phyloP scores from a whole-genome alignment of 805 yeast genomes.

The Martiniozyma abietophila region DNA sequence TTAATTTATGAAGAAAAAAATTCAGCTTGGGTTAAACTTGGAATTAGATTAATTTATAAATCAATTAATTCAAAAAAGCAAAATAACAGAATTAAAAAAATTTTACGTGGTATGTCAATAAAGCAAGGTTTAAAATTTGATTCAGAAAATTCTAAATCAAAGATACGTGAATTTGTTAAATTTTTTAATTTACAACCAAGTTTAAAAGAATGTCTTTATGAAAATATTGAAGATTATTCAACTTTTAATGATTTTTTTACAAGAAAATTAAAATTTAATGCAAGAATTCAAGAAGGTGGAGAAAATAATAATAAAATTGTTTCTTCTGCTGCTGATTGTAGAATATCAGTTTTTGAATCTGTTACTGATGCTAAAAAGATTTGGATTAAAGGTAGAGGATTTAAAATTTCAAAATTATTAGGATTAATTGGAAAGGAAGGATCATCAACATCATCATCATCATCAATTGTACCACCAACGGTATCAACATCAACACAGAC shows the following conservation, averaged over 20 bases:
- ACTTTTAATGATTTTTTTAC: slow-evolving; percentile 89
- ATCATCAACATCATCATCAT: too few species aligned
- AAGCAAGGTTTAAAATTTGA: slow-evolving; percentile 86
- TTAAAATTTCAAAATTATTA: slow-evolving; percentile 51
- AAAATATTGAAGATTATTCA: slow-evolving; percentile 39
- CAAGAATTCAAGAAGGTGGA: slow-evolving; percentile 60
- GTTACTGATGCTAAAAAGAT: slow-evolving; percentile 55
- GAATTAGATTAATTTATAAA: slow-evolving; percentile 74
- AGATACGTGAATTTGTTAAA: slow-evolving; percentile 67
- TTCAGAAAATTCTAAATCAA: slow-evolving; percentile 49
- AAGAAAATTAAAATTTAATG: slow-evolving; percentile 60
- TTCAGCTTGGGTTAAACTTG: slow-evolving; percentile 79
- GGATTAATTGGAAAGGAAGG: slow-evolving; percentile 11
- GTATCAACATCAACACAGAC: too few species aligned
- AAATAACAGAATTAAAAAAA: slow-evolving; percentile 42
- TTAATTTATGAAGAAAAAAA: slow-evolving; percentile 87
- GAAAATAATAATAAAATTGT: slow-evolving; percentile 36
- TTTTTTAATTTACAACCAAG: slow-evolving; percentile 73
- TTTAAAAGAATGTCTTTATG: slow-evolving; percentile 51
- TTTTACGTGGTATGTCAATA: slow-evolving; percentile 56
- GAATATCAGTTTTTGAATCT: slow-evolving; percentile 61
- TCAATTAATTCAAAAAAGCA: slow-evolving; percentile 45
- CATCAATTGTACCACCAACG: too few species aligned
- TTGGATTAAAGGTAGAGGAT: slow-evolving; percentile 86
- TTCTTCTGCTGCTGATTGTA: slow-evolving; percentile 80